phyloP scores from a whole-genome alignment of 805 yeast species.

The Diddensiella santjacobensis region DNA sequence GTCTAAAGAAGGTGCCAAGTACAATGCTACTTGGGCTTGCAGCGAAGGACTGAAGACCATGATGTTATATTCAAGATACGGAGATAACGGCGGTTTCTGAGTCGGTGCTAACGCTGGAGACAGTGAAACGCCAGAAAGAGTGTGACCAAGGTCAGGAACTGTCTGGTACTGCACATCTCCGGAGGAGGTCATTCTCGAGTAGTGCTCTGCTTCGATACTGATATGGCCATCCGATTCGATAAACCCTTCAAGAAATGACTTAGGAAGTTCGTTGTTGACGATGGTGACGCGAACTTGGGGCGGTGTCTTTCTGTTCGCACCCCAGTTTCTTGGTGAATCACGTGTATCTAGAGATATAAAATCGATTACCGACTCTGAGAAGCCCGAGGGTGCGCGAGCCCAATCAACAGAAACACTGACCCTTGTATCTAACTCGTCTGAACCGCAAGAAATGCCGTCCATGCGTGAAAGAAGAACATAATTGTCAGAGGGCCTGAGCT shows the following conservation, averaged over 20 bases:
- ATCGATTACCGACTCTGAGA: slow-evolving; percentile 1
- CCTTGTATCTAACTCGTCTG: slow-evolving; percentile 7
- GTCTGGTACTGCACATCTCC: slow-evolving; percentile 9
- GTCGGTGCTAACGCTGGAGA: slow-evolving; percentile 10
- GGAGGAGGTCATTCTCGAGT: neutral
- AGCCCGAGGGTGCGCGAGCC: no score
- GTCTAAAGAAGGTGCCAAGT: slow-evolving; percentile 28
- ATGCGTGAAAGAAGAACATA: slow-evolving; percentile 9
- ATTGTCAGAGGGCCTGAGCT: slow-evolving; percentile 8
- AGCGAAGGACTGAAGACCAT: slow-evolving; percentile 11
- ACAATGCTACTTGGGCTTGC: slow-evolving; percentile 19
- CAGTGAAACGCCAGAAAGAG: slow-evolving; percentile 17
- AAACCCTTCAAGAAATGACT: slow-evolving; percentile 12
- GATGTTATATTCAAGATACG: slow-evolving; percentile 13
- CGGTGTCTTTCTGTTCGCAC: neutral
- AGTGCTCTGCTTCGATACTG: slow-evolving; percentile 19
- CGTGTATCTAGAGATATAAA: neutral
- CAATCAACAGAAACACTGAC: slow-evolving; percentile 5
- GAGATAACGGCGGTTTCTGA: slow-evolving; percentile 9
- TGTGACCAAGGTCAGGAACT: slow-evolving; percentile 13
- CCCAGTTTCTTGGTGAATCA: no score
- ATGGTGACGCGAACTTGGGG: slow-evolving; percentile 9
- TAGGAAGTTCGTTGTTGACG: slow-evolving; percentile 3
- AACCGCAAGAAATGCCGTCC: slow-evolving; percentile 11
- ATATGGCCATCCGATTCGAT: slow-evolving; percentile 19